phyloP scores from a whole-genome alignment of 768 basidiomycete species.

The Tulasnella sp. region DNA sequence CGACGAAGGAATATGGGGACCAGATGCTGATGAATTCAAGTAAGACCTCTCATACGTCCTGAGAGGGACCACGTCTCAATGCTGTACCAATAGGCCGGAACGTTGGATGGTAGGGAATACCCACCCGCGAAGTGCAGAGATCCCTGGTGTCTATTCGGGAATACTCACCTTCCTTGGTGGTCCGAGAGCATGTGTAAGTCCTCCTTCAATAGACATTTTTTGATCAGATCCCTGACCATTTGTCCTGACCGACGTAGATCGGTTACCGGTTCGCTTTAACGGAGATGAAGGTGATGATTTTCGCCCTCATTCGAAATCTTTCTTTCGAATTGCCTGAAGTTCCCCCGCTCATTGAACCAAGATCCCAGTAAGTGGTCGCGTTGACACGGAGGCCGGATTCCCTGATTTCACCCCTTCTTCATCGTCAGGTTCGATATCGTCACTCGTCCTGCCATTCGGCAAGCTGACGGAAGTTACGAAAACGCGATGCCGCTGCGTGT shows the following conservation, averaged over 20 bases:
- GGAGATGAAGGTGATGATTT: conserved; percentile 44
- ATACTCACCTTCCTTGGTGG: conserved; percentile 61
- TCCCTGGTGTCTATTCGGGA: conserved; percentile 62
- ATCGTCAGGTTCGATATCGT: background rate
- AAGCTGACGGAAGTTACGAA: background rate
- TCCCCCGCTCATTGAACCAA: conserved; percentile 39
- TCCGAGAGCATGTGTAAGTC: conserved; percentile 48
- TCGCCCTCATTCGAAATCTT: conserved; percentile 50
- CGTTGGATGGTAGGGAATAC: conserved; percentile 48
- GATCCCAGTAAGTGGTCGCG: conserved; percentile 3
- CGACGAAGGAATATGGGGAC: conserved; percentile 55
- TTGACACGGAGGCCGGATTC: background rate
- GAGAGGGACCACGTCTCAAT: background rate
- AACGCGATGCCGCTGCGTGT: conserved; percentile 4
- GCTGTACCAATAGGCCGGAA: conserved; percentile 48
- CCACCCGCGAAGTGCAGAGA: conserved; percentile 42
- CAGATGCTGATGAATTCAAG: conserved; percentile 61
- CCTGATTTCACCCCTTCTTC: background rate
- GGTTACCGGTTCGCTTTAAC: conserved; percentile 21
- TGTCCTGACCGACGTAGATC: background rate
- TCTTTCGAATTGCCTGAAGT: conserved; percentile 53
- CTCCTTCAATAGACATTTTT: conserved; percentile 44
- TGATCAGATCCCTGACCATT: background rate
- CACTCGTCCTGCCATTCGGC: background rate
- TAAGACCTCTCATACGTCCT: conserved; percentile 31